Evolutionary conservation across 2,329 filamentous ascomycete genomes (phyloP), one percentile per base, ranked within the genome.

Genomic region (Cryoendolithus antarcticus): DNA sequence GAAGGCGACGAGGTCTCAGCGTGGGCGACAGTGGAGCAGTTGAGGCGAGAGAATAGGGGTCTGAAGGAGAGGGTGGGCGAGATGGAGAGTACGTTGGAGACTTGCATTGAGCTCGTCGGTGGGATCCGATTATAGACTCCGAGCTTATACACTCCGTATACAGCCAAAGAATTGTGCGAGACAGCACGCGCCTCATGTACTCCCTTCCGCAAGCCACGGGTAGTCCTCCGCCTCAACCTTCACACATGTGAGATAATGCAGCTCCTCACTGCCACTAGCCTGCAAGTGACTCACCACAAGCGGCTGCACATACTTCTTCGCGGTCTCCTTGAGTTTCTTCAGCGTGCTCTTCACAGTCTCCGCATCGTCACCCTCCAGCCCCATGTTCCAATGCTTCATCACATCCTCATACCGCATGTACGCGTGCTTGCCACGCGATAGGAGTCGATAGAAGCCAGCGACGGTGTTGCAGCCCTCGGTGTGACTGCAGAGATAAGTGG

Each of bases 61-160:
- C 54, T 78, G 35, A 70, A 72, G 49, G 57, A 62, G 33, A 61
- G 72, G 35, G 61, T 78, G 3, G 63, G 64, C 8, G 65, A 71
- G 37, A 58, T 78, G 29, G 71, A 77, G 50, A 57, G 62, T 32
- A 66, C 66, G 12, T 62, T 77, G 36, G 73, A 78, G 39, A 67
- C 71, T 32, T 72, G 70, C 36, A 62, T 79, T 46, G 66, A 69
- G 42, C 58, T 75, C 37, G 69, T 75, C 32, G 41, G 35, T 11
- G 30, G 15, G 15, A 29, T 47, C 31, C n/a, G 32, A 8, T 30
- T 40, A 33, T 40, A 32, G 21, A 32, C 24, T 21, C 19, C 19
- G 19, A 21, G 19, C 19, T 21, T 21, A 21, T 21, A 21, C 19
- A 21, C 19, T 21, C 19, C 19, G 19, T 21, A 21, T 21, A 21